Evolutionary conservation across 2,329 filamentous ascomycete genomes (phyloP), one percentile per base, ranked within the genome.

Genomic region (Colletotrichum godetiae): DNA sequence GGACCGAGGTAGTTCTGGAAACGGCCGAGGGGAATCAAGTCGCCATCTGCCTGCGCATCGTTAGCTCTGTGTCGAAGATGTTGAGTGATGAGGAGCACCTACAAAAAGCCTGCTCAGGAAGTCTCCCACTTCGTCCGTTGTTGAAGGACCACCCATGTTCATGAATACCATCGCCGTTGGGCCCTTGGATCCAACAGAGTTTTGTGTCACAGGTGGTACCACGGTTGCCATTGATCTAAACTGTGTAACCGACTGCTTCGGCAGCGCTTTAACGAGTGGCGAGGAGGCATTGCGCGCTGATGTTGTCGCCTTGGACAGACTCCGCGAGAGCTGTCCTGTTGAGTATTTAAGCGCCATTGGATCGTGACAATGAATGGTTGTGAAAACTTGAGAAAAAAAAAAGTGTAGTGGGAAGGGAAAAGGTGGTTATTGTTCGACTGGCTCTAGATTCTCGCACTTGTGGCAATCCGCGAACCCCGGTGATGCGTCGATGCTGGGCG

Each of bases 121-220:
- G 83, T 93, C 91, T 78, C 93, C 92, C 46, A 99, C 97, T 85
- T 99, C 95, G 77, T 92, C 90, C 5, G 93, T 93, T 4, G 94
- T 98, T 1, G 94, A 94, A 3, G 97, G 97, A 0, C 97, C 97
- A 73, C 97, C 97, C 97, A 99, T 99, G 84, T 99, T 99, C 85
- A 99, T 91, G 80, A 99, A 98, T 15, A 99, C 97, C 91, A 99
- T 98, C 56, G 97, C 97, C 5, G 97, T 99, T 8, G 95, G 95
- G 0, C 96, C 96, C 80, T 94, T 88, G 55, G 88, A 89, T 13
- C 89, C 90, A 0, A 90, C 90, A 7, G 89, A 87, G 88, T 95
- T 89, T 82, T 97, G 94, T 0, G 94, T 95, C 27, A 97, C 94
- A 8, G 94, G 94, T 12, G 94, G 93, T 49, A 49, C 42, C 5